A percentile compares a stretch with the other conserved stretches of the same genome.
These are phyloP conservation scores for Chaetoceros tenuissimus DNA, from an alignment of 108 stramenopile species.

Conservation along the genomic window DNA sequence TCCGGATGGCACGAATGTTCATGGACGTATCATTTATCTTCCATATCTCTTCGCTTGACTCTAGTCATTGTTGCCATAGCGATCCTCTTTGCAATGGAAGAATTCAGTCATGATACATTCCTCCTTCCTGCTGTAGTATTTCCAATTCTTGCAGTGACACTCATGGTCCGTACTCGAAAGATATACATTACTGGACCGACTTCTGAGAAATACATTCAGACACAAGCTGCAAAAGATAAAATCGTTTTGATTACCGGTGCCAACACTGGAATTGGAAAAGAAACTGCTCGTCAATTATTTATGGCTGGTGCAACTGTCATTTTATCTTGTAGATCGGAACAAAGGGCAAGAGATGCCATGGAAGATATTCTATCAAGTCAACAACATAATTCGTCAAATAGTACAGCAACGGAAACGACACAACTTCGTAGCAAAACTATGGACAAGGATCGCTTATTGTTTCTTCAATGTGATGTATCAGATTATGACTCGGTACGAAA, in stretches of 20 bases:
- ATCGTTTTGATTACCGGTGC: conserved; percentile 71
- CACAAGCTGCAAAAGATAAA: conserved; percentile 8
- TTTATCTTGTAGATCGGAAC: conserved; percentile 55
- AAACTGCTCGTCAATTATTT: conserved; percentile 66
- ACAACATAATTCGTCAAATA: neutral
- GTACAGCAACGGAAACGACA: neutral
- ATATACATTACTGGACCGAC: neutral
- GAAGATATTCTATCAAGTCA: conserved; percentile 17
- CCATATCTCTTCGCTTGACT: neutral
- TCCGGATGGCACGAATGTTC: neutral
- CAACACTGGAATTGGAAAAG: conserved; percentile 75
- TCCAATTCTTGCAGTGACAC: conserved; percentile 18
- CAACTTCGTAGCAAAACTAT: conserved; percentile 1
- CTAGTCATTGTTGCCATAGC: neutral
- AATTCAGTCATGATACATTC: conserved; percentile 10
- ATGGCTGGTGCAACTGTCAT: conserved; percentile 60
- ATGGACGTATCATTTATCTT: neutral
- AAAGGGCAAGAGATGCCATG: conserved; percentile 46
- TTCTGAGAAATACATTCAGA: neutral
- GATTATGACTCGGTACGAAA: conserved; percentile 37
- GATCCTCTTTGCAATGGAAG: neutral
- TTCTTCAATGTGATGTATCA: conserved; percentile 55
- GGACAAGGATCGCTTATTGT: conserved; percentile 16
- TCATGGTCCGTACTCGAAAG: neutral
- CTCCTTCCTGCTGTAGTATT: conserved; percentile 31